These are phyloP conservation scores for Pleoardoris graminearum DNA, from an alignment of 2,329 filamentous ascomycete species.

Conservation along the genomic window DNA sequence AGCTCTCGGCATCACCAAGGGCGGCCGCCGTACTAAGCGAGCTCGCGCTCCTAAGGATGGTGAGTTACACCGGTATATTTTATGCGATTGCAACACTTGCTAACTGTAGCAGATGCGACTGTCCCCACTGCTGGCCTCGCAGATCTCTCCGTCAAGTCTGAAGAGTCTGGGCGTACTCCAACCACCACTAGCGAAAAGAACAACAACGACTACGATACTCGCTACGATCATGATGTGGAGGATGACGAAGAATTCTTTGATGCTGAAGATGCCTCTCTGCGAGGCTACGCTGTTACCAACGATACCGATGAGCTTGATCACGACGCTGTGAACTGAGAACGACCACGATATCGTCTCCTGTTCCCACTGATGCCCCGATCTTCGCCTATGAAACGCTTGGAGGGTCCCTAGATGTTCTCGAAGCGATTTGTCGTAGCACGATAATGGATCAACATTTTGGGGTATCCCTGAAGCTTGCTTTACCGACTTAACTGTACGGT, in stretches of 20 bases:
- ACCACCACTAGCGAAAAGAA: not conserved
- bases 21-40: slow-evolving; percentile 4
- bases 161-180: not conserved
- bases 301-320: slow-evolving; percentile 5
- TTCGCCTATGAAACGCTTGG: not conserved
- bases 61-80: not conserved
- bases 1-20: not conserved
- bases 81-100: too few species aligned
- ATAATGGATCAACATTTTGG: not conserved
- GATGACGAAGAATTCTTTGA: slow-evolving; percentile 24
- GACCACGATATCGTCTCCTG: not conserved
- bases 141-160: not conserved
- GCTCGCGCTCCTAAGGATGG: not conserved
- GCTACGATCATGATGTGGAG: slow-evolving; percentile 7
- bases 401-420: not conserved
- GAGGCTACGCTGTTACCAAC: not conserved
- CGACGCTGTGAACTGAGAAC: not conserved
- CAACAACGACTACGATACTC: not conserved
- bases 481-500: not conserved
- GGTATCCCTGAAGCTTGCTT: not conserved
- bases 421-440: not conserved
- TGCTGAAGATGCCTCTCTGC: slow-evolving; percentile 15
- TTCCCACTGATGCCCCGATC: not conserved
- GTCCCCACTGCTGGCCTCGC: not conserved
- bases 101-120: not conserved